These are phyloP conservation scores for Xenoacremonium recifei DNA, from an alignment of 2,329 filamentous ascomycete genomes.

Conservation along the genomic window DNA sequence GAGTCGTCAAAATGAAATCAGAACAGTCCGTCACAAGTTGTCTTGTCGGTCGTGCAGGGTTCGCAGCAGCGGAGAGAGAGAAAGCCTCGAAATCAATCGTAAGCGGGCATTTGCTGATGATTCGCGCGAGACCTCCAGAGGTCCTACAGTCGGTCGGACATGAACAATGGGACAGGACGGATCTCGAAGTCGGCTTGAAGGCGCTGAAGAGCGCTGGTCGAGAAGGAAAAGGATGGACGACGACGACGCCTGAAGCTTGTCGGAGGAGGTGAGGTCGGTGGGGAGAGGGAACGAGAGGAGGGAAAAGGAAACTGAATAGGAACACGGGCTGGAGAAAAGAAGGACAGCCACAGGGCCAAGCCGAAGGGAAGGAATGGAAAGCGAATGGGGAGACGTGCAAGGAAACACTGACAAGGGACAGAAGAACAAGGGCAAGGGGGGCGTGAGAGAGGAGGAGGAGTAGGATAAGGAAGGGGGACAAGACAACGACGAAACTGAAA, in stretches of 20 bases:
- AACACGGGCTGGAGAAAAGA: constrained; percentile 25
- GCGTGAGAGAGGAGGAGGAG: constrained; percentile 20
- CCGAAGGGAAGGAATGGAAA: constrained; percentile 29
- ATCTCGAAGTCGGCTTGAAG: constrained; percentile 21
- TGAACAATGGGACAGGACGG: constrained; percentile 21
- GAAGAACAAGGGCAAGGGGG: constrained; percentile 8
- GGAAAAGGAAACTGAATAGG: constrained; percentile 14
- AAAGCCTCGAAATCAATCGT: constrained; percentile 28
- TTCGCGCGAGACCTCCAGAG: constrained; percentile 30
- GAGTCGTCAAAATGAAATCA: constrained; percentile 27
- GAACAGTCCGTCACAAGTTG: constrained; percentile 20
- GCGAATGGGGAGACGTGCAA: constrained; percentile 29
- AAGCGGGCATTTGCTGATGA: constrained; percentile 31
- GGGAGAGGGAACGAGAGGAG: constrained; percentile 22
- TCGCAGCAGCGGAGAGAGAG: too few species aligned
- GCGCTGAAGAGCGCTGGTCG: constrained; percentile 28
- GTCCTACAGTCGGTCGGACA: constrained; percentile 26
- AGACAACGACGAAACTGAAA: too few species aligned
- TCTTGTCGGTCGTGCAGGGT: constrained; percentile 12
- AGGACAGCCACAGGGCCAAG: constrained; percentile 29
- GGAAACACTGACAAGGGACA: constrained; percentile 34
- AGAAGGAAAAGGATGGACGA: constrained; percentile 26
- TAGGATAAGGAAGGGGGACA: constrained; percentile 7
- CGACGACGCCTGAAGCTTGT: constrained; percentile 34
- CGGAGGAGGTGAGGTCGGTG: constrained; percentile 30